Percentiles rank a stretch among this genome's conserved stretches.
Evolutionary conservation across 1,139 yeast species (phyloP).

Genomic region (Hyphopichia fennica): DNA sequence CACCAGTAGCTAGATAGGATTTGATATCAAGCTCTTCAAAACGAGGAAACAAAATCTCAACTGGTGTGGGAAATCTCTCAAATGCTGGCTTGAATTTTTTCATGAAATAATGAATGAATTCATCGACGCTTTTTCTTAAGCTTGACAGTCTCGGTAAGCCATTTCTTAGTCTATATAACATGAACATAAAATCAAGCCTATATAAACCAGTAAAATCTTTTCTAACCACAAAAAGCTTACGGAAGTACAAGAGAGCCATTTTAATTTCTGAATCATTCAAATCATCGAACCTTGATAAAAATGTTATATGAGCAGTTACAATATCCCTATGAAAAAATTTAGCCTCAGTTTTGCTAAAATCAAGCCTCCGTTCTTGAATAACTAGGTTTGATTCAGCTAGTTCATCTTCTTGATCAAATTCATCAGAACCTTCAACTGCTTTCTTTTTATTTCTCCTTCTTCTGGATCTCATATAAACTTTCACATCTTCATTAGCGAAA

Average conservation of each 20-base stretch:
- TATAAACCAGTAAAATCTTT: slow-evolving; percentile 63
- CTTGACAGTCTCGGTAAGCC: slow-evolving; percentile 33
- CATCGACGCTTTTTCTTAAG: slow-evolving; percentile 60
- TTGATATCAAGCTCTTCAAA: slow-evolving; percentile 44
- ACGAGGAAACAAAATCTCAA: slow-evolving; percentile 71
- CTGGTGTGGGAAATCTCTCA: slow-evolving; percentile 56
- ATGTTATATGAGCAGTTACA: slow-evolving; percentile 54
- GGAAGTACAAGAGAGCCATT: slow-evolving; percentile 67
- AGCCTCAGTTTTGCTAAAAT: slow-evolving; percentile 42
- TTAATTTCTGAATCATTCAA: slow-evolving; percentile 61
- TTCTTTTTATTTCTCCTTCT: slow-evolving; percentile 29
- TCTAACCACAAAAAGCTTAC: slow-evolving; percentile 62
- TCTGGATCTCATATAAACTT: slow-evolving; percentile 53
- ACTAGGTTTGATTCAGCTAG: slow-evolving; percentile 42
- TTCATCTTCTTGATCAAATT: slow-evolving; percentile 31
- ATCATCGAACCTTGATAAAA: slow-evolving; percentile 58
- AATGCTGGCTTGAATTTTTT: slow-evolving; percentile 53
- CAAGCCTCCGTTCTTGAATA: slow-evolving; percentile 51
- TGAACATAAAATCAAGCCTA: slow-evolving; percentile 70
- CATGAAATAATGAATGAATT: slow-evolving; percentile 69
- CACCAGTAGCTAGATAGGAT: slow-evolving; percentile 52
- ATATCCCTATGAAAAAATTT: slow-evolving; percentile 42
- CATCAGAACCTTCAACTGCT: slow-evolving; percentile 10
- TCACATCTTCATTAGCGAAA: slow-evolving; percentile 62
- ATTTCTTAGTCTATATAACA: slow-evolving; percentile 31